phyloP scores from a whole-genome alignment of 257 asterid genomes.

The Fraxinus cuspidata region DNA sequence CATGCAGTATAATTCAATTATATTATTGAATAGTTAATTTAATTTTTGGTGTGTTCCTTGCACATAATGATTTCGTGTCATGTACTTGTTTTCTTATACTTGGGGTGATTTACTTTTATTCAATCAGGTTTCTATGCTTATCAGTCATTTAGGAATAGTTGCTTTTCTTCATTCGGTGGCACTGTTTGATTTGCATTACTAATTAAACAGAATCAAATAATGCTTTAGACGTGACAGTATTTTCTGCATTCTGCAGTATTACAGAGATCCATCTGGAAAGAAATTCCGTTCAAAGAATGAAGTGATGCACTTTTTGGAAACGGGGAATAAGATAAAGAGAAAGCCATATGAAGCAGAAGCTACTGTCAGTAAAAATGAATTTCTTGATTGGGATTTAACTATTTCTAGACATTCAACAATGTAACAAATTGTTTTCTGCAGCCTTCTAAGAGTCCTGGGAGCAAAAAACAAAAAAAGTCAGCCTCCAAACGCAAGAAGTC shows the following conservation, averaged over 20 bases:
- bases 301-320: slow-evolving; percentile 10
- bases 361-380: not conserved
- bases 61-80: not conserved
- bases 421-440: not conserved
- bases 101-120: not conserved
- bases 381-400: not conserved
- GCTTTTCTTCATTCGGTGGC: not conserved
- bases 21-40: not conserved
- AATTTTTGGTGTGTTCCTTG: not conserved
- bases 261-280: not conserved
- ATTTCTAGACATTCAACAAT: not conserved
- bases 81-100: not conserved
- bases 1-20: not conserved
- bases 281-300: slow-evolving; percentile 7
- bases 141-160: slow-evolving; percentile 1
- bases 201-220: not conserved
- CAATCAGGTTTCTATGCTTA: not conserved
- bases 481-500: not conserved
- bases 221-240: not conserved
- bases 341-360: not conserved
- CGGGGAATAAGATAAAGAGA: slow-evolving; percentile 2
- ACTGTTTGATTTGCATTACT: not conserved
- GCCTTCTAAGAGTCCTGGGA: not conserved
- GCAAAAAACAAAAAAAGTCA: not conserved
- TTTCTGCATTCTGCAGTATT: slow-evolving; percentile 5